Base-by-base conservation (phyloP, 768 basidiomycete genomes). In the Gloeopeniophorella convolvens region DNA sequence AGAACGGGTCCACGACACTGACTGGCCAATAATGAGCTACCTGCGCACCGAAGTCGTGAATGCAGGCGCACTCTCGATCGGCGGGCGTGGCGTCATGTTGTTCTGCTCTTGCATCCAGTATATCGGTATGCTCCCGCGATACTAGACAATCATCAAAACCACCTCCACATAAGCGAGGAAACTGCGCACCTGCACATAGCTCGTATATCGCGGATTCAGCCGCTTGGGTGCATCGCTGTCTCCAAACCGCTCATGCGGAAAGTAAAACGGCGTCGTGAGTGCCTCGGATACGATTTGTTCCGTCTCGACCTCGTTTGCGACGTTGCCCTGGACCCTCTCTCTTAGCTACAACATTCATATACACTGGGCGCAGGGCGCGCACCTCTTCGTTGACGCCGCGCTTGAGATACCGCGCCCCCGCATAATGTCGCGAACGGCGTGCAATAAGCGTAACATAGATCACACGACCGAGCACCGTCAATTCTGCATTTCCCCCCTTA, bases 231-330 rank as follows among this genome's bases (percentile, higher is more conserved):
- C 16, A 62, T 61, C 2, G 58, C 46, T 7, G 62, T 57, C 12
- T 69, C 69, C 33, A 39, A 64, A 59, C 27, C 70, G 66, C 5
- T 62, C 59, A 10, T 72, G 68, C 8, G 88, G 89, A 57, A 76
- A 85, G 63, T 92, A 90, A 63, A 96, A 94, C 0, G 92, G 81
- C 0, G 92, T 94, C 0, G 89, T 94, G 5, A 89, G 63, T 0
- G 89, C 86, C 62, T 95, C 93, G 7, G 85, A 87, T 0, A 95
- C 90, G 43, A 99, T 95, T 62, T 99, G 96, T 64, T 99, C 96
- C 0, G 93, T 96, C 68, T 99, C 96, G 2, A 99, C 96, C 66
- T 98, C 96, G 62, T 99, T 99, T 3, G 95, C 95, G 9, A 98
- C 95, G 63, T 94, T 91, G 3, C 96, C 96, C 92, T 96, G 35